Conservation (phyloP, 495 filamentous ascomycete species). For the Podospora tetraspora region DNA sequence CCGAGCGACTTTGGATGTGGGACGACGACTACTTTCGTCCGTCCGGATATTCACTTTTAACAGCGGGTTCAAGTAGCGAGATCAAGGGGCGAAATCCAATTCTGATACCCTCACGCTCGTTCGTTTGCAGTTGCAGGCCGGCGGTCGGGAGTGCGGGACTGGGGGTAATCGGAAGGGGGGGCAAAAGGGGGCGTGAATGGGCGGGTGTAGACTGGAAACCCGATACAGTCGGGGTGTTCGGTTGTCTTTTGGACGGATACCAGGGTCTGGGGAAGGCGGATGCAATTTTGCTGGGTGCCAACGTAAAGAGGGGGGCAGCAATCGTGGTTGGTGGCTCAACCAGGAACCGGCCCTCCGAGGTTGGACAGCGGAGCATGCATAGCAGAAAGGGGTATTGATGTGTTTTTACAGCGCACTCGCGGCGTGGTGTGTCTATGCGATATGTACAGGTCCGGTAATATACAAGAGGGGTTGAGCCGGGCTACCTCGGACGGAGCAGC, state of each 20-base stretch:
- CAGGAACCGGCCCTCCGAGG: background rate
- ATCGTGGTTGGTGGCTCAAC: background rate
- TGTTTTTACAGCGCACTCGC: background rate
- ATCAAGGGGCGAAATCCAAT: background rate
- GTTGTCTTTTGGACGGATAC: background rate
- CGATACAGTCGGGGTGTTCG: background rate
- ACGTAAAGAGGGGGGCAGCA: background rate
- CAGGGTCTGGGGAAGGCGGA: background rate
- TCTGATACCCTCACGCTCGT: background rate
- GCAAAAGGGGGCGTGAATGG: background rate
- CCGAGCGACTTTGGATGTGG: background rate
- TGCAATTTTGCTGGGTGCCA: background rate
- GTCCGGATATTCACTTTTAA: no score
- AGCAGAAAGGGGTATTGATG: background rate
- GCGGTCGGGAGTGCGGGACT: background rate
- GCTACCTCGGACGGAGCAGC: slow-evolving; percentile 49
- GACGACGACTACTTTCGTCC: no score
- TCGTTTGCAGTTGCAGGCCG: background rate
- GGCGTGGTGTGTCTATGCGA: background rate
- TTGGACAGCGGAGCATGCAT: background rate
- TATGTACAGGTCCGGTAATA: background rate
- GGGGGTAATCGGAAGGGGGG: background rate
- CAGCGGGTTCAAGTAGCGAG: background rate
- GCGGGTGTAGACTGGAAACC: slow-evolving; percentile 4
- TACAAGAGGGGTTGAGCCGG: slow-evolving; percentile 8